Evolutionary conservation across 257 asterid genomes (phyloP), one percentile per base, ranked within the genome.

Genomic region (Anisodus tanguticus): DNA sequence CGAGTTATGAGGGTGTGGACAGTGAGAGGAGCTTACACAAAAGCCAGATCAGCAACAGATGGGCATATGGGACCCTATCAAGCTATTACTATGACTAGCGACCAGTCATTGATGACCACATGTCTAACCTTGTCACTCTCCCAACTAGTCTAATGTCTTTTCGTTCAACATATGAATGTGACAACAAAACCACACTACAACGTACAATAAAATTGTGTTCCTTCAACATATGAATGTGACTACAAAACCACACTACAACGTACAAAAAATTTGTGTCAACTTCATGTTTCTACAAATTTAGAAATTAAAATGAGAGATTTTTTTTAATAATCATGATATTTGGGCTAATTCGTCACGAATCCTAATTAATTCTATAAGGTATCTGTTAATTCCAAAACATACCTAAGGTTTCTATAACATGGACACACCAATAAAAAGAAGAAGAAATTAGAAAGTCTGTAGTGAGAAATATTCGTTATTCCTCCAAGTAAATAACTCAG

Each of bases 91-190:
- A 63, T 63, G 87, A 86, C 86, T 84, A 83, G 84, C 83, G 82
- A 79, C 81, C 87, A 82, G 85, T 86, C 74, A 58, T 89, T 74
- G 84, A 87, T 81, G 82, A 81, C 82, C 83, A 53, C 71, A 49
- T 70, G 84, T 76, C 82, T 69, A 85, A 70, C 87, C 72, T 81
- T 62, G 26, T 59, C 70, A 54, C 58, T 67, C 60, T 11, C 57
- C 79, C 83, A 83, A 79, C 83, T 67, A 66, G 84, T 79, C 76
- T 66, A 7, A 79, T 84, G 86, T 86, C 86, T 62, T 69, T 45
- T 79, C 82, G 16, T 68, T 71, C 16, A 55, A 78, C 12, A 16
- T 58, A 5, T 43, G 84, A 76, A 59, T 78, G 39, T 17, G 72
- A 82, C 83, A 55, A 5, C 77, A 83, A 54, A 86, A 55, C 82